A percentile compares a stretch with the other conserved stretches of the same genome.
These are phyloP conservation scores for Lenzites betulinus DNA, from an alignment of 768 basidiomycete species.

Conservation along the genomic window DNA sequence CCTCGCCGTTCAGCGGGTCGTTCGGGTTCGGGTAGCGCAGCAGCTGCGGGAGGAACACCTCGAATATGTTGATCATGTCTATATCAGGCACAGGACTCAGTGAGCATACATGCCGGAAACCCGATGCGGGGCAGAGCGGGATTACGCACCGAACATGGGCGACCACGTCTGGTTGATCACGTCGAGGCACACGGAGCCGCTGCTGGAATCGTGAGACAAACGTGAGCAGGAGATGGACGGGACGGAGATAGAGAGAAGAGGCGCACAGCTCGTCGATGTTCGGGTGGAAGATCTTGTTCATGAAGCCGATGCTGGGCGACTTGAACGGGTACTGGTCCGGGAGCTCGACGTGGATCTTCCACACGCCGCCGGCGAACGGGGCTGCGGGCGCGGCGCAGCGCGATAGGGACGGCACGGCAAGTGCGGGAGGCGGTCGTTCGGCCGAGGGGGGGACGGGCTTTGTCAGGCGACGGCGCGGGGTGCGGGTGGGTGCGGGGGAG, in stretches of 20 bases:
- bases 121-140: conserved; percentile 31
- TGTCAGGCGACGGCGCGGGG: not conserved
- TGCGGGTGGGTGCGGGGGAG: not conserved
- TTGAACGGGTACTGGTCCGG: conserved; percentile 99
- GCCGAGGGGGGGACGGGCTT: not conserved
- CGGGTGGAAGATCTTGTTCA: conserved; percentile 99
- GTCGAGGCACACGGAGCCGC: conserved; percentile 97
- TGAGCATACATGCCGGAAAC: not conserved
- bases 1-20: conserved; percentile 97
- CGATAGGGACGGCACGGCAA: not conserved
- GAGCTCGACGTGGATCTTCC: conserved; percentile 99
- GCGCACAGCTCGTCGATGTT: conserved; percentile 98
- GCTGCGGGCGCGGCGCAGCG: conserved; percentile 50
- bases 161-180: conserved; percentile 99
- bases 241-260: not conserved
- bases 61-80: conserved; percentile 99
- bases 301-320: conserved; percentile 98
- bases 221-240: conserved; percentile 10
- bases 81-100: not conserved
- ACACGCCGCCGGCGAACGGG: conserved; percentile 95
- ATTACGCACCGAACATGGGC: conserved; percentile 88
- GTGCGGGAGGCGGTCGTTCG: not conserved
- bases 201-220: conserved; percentile 48
- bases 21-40: conserved; percentile 98
- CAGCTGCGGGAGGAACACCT: conserved; percentile 95